Evolutionary conservation across 192 early-diverging fungal genomes (phyloP), one percentile per base, ranked within the genome.

Genomic region (Rhizoclosmatium sp.): DNA sequence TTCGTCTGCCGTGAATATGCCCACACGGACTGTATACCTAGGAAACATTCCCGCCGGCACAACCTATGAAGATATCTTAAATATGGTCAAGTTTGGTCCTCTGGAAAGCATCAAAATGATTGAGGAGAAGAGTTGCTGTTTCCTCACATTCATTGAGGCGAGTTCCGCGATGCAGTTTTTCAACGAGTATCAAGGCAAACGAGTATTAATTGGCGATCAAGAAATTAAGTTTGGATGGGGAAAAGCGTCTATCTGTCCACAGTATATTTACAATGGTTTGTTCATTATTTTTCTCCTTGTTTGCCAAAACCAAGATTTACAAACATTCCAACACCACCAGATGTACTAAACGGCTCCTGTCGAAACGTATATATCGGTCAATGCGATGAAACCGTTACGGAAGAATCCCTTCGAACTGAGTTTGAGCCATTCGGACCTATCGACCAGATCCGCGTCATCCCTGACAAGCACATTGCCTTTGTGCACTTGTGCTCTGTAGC

Each of bases 361-460:
- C 91, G 95, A 40, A 94, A 92, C 78, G 93, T 97, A n/a, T 96
- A 91, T 82, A 75, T 97, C 45, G 94, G 94, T 39, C 88, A 88
- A 59, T 70, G 94, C 39, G 93, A 94, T 78, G 88, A 88, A 0
- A 81, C 76, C n/a, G 75, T 92, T 5, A 93, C 88, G 0, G 87
- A 87, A 46, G 85, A 92, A 4, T 67, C 16, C 5, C 69, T 85
- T 46, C 45, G 41, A 39, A 84, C 89, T 5, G 93, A 95, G 59
- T 83, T 95, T 49, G 81, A 78, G 4, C 78, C 85, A 41, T 97
- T 91, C 86, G 94, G 95, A 5, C 76, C 85, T 7, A 89, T 95
- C 69, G 94, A 96, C 59, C 85, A 89, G 16, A 79, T 96, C 70
- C 90, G 91, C 74, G 85, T 95, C 21, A 73, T 94, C 2, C 81